Conservation (phyloP, 164 flowering plant genomes). For the Brasenia schreberi region DNA sequence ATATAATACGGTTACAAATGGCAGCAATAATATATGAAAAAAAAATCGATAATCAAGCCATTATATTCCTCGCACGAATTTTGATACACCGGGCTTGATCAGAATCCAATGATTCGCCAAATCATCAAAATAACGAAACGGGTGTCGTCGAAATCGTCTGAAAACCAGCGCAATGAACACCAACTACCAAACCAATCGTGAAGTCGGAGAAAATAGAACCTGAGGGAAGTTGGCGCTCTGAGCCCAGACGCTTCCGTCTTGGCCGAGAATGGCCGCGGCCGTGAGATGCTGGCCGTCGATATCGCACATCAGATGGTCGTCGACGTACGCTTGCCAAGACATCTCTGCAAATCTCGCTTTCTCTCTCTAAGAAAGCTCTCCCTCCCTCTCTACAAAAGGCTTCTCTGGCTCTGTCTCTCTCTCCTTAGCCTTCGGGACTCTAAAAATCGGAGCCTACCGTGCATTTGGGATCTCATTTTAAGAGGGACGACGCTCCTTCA, state of each 20-base stretch:
- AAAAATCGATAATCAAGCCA: too few relatives aligned
- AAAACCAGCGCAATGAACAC: not conserved
- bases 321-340: slow-evolving; percentile 40
- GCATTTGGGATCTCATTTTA: not conserved
- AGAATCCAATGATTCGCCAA: not conserved
- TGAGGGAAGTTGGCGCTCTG: slow-evolving; percentile 33
- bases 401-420: not conserved
- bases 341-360: slow-evolving; percentile 5
- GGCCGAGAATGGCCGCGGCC: slow-evolving; percentile 35
- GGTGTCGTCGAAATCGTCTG: not conserved
- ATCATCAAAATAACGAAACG: not conserved
- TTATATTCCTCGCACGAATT: too few relatives aligned
- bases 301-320: slow-evolving; percentile 39
- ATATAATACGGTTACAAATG: too few relatives aligned
- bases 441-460: not conserved
- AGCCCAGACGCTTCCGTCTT: slow-evolving; percentile 38
- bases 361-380: not conserved
- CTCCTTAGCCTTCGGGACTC: not conserved
- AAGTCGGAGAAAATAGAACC: slow-evolving; percentile 10
- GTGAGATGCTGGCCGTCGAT: slow-evolving; percentile 25
- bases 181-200: not conserved
- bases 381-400: not conserved
- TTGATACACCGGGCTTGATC: too few relatives aligned
- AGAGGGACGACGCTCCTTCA: not conserved
- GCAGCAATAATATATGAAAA: too few relatives aligned